phyloP scores from a whole-genome alignment of 352 stramenopile species.

The Globisporangium yorkense region DNA sequence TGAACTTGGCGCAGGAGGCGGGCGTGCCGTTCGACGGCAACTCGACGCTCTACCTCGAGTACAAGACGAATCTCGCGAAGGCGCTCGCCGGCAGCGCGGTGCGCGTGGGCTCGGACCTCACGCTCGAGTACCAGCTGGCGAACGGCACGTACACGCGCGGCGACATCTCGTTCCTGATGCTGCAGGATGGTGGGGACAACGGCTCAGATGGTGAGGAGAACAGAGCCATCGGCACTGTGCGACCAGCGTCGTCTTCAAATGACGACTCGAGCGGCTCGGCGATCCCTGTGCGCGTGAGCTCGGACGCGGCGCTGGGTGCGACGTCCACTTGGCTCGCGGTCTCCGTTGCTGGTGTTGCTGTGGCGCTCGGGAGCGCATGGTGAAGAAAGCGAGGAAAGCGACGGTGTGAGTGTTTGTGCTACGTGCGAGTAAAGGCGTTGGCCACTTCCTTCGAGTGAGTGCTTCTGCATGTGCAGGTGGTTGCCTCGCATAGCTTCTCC shows the following conservation, averaged over 20 bases:
- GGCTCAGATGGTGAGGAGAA: not conserved
- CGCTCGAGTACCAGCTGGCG: conserved; percentile 30
- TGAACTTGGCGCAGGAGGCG: conserved; percentile 32
- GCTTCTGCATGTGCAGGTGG: no score
- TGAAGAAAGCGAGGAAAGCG: not conserved
- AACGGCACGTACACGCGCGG: conserved; percentile 16
- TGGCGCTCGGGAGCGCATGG: not conserved
- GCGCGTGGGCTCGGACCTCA: conserved; percentile 29
- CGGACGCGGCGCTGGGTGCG: not conserved
- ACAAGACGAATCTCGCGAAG: conserved; percentile 28
- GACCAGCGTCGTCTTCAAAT: conserved; percentile 7
- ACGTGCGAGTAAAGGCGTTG: not conserved
- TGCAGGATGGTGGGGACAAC: conserved; percentile 4
- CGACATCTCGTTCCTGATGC: conserved; percentile 19
- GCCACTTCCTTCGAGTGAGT: not conserved
- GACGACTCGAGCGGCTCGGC: conserved; percentile 1
- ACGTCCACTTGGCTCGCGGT: not conserved
- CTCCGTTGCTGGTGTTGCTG: not conserved
- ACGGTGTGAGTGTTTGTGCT: not conserved
- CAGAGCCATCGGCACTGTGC: conserved; percentile 21
- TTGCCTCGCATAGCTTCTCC: no score
- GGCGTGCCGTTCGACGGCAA: conserved; percentile 37
- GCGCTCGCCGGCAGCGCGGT: conserved; percentile 27
- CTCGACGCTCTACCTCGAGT: conserved; percentile 39
- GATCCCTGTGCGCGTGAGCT: conserved; percentile 3